Evolutionary conservation across 2,329 filamentous ascomycete genomes (phyloP).

Genomic region (Colletotrichum endophyticum): DNA sequence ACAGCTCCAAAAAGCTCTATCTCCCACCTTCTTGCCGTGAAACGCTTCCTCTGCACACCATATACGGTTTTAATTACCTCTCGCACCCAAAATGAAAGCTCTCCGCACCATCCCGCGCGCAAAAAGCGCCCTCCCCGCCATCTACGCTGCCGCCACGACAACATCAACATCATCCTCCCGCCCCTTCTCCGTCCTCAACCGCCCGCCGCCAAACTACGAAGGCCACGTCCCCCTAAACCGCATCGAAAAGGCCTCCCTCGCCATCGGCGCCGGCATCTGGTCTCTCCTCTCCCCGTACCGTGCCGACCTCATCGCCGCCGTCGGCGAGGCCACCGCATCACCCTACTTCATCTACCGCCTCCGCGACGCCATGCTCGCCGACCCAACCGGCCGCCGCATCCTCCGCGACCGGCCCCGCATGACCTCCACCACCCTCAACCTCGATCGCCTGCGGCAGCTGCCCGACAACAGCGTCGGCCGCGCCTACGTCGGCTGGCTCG

Average conservation of each 20-base stretch:
- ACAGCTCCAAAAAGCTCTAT: background rate
- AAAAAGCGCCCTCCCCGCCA: background rate
- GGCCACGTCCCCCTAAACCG: conserved; percentile 89
- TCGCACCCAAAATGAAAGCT: background rate
- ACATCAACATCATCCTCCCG: conserved; percentile 11
- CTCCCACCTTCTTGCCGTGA: background rate
- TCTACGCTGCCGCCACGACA: conserved; percentile 21
- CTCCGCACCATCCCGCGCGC: background rate
- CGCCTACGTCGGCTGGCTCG: conserved; percentile 89
- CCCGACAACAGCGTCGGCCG: conserved; percentile 78
- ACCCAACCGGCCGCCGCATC: conserved; percentile 86
- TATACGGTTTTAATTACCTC: too few relatives aligned
- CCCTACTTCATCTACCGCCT: conserved; percentile 95
- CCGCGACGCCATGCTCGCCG: conserved; percentile 86
- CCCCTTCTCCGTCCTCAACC: conserved; percentile 80
- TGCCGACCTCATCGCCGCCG: conserved; percentile 88
- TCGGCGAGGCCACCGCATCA: conserved; percentile 93
- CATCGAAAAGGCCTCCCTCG: conserved; percentile 76
- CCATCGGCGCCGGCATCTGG: conserved; percentile 66
- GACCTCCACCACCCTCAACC: conserved; percentile 72
- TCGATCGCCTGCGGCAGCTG: conserved; percentile 73
- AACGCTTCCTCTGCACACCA: background rate
- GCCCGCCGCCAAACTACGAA: conserved; percentile 85
- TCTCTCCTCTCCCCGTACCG: conserved; percentile 78
- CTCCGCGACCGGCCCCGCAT: conserved; percentile 89